These are phyloP conservation scores for Peltaster fructicola DNA, from an alignment of 2,329 filamentous ascomycete species.

Conservation along the genomic window DNA sequence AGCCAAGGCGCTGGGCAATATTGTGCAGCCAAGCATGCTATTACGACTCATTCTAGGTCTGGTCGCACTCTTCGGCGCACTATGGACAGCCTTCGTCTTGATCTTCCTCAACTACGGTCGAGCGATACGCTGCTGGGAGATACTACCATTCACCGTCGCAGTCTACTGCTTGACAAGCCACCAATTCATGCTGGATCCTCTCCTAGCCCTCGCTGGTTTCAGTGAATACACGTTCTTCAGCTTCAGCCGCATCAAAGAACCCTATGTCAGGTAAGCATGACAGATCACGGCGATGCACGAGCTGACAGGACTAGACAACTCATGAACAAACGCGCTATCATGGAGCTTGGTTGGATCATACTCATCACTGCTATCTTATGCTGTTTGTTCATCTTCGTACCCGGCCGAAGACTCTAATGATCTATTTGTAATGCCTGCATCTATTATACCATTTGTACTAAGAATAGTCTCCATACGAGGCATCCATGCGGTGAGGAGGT, in stretches of 20 bases:
- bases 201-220: conserved; percentile 72
- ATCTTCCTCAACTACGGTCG: conserved; percentile 74
- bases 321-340: conserved; percentile 63
- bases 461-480: not conserved
- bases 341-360: conserved; percentile 59
- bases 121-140: conserved; percentile 65
- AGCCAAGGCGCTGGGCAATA: conserved; percentile 86
- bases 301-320: conserved; percentile 37
- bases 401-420: conserved; percentile 56
- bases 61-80: conserved; percentile 70
- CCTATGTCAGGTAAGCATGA: conserved; percentile 47
- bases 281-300: not conserved
- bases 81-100: conserved; percentile 86
- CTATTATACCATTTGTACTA: not conserved
- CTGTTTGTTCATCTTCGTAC: conserved; percentile 85
- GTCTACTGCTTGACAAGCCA: conserved; percentile 81
- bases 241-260: conserved; percentile 74
- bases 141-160: conserved; percentile 80
- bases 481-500: not conserved
- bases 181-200: conserved; percentile 86
- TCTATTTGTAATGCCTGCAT: not conserved
- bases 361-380: conserved; percentile 68
- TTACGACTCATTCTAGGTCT: conserved; percentile 72
- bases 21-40: conserved; percentile 80
- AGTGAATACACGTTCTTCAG: conserved; percentile 96